Base-by-base conservation (phyloP, 768 basidiomycete genomes). In the Leccinum uliginosum region DNA sequence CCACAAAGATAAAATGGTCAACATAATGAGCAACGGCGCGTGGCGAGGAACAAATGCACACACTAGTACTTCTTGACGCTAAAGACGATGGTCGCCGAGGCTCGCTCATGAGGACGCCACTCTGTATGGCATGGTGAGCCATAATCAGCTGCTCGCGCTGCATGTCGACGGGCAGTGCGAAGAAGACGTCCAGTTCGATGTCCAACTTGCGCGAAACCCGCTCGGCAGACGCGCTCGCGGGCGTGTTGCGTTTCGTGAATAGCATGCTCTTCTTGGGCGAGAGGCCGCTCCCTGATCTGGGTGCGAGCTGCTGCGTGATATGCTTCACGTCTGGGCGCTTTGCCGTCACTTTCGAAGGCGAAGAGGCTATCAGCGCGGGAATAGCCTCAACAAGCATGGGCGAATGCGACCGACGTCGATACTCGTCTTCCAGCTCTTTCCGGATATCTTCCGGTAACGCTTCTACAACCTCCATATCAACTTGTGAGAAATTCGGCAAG, bases 141-240 rank as follows among this genome's bases (percentile, higher is more conserved):
- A 76, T 72, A 17, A 80, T 75, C 27, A 95, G 72, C 59, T 89
- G 86, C 64, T 96, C 92, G 50, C 83, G 80, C 65, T 92, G 89
- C 44, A 92, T 67, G 23, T 82, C 78, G 1, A 71, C 70, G 0
- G 91, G 92, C 3, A 98, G 69, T 29, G 71, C 74, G 0, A 70
- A 73, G 62, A 90, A 94, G 6, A 91, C 84, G 8, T 78, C 82
- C 0, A 83, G 84, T 66, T 94, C 93, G 64, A 98, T 82, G 11
- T 80, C 83, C 23, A 94, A 75, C 35, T 79, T 76, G 14, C 65
- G 71, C 40, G 81, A 71, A 23, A 87, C 75, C 23, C 74, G 77
- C 21, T 81, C 68, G 0, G 72, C 65, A 15, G 73, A 71, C 62
- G 75, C 50, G 4, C 57, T 58, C 17, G 53, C 45, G 19, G 56